Conservation (phyloP, 768 basidiomycete genomes). For the Phaffia australis region DNA sequence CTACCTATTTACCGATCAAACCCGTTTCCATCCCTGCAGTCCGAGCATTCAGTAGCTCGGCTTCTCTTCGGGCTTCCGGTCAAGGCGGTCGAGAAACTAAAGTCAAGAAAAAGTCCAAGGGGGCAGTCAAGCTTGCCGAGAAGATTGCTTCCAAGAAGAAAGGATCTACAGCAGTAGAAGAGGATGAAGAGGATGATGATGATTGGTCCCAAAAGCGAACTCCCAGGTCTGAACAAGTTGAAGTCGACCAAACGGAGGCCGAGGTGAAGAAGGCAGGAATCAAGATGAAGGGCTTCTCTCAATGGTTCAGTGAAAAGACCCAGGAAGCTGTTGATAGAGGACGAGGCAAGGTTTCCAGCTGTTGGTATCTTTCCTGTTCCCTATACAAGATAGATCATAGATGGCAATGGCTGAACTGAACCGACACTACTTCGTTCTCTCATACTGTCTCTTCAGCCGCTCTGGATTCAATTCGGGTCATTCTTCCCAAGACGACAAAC, state of each 20-base stretch:
- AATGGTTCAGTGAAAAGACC: slow-evolving; percentile 14
- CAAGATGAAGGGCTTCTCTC: slow-evolving; percentile 16
- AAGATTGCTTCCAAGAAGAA: slow-evolving; percentile 4
- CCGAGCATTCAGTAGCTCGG: slow-evolving; percentile 1
- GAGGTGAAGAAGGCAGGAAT: slow-evolving; percentile 9
- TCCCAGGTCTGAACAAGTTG: not conserved
- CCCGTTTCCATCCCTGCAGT: not conserved
- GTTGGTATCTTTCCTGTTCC: slow-evolving; percentile 1
- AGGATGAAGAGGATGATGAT: slow-evolving; percentile 19
- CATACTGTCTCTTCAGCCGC: slow-evolving; percentile 29
- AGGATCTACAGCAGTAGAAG: not conserved
- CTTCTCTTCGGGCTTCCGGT: slow-evolving; percentile 8
- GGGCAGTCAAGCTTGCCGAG: slow-evolving; percentile 2
- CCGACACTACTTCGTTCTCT: not conserved
- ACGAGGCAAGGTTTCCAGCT: slow-evolving; percentile 11
- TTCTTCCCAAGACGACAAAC: slow-evolving; percentile 27
- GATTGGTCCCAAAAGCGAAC: not conserved
- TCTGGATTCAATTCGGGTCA: slow-evolving; percentile 35
- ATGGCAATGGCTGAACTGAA: not conserved
- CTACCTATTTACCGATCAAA: not conserved
- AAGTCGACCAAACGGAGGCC: not conserved
- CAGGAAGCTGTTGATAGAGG: slow-evolving; percentile 10
- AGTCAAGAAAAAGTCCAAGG: slow-evolving; percentile 23
- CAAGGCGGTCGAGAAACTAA: slow-evolving; percentile 15
- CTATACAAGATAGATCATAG: not conserved